phyloP scores from a whole-genome alignment of 352 stramenopile genomes.

The Phytophthora citrophthora region DNA sequence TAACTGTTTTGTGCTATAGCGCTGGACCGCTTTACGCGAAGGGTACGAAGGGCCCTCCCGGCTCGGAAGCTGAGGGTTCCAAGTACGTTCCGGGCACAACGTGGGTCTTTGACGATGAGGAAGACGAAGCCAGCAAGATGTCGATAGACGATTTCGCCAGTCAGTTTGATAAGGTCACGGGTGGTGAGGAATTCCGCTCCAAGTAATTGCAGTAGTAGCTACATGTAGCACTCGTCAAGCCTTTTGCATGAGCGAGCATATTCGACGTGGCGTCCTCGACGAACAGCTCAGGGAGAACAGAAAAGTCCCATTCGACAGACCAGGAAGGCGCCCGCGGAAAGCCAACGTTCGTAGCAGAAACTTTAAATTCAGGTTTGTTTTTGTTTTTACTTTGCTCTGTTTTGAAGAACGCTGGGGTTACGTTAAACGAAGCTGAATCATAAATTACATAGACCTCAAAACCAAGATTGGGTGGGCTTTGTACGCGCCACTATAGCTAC shows the following conservation, averaged over 20 bases:
- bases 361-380: conserved; percentile 45
- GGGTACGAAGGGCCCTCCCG: conserved; percentile 73
- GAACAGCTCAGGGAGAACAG: conserved; percentile 20
- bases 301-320: conserved; percentile 26
- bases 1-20: conserved; percentile 31
- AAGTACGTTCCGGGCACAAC: conserved; percentile 91
- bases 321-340: conserved; percentile 14
- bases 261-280: conserved; percentile 19
- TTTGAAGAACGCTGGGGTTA: neutral
- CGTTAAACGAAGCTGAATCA: conserved; percentile 13
- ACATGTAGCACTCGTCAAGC: conserved; percentile 2
- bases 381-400: conserved; percentile 17
- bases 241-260: conserved; percentile 13
- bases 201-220: conserved; percentile 48
- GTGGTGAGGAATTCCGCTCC: conserved; percentile 86
- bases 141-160: conserved; percentile 89
- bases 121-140: conserved; percentile 74
- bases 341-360: conserved; percentile 32
- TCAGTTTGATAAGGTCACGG: conserved; percentile 89
- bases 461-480: conserved; percentile 16
- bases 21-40: conserved; percentile 86
- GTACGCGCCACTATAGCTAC: conserved; percentile 11
- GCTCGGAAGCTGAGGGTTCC: conserved; percentile 63
- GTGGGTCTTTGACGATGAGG: conserved; percentile 91
- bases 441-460: conserved; percentile 47